Percentiles rank a stretch among this genome's conserved stretches.
Conservation (phyloP, 352 stramenopile genomes). For the Globisporangium acanthophoron region DNA sequence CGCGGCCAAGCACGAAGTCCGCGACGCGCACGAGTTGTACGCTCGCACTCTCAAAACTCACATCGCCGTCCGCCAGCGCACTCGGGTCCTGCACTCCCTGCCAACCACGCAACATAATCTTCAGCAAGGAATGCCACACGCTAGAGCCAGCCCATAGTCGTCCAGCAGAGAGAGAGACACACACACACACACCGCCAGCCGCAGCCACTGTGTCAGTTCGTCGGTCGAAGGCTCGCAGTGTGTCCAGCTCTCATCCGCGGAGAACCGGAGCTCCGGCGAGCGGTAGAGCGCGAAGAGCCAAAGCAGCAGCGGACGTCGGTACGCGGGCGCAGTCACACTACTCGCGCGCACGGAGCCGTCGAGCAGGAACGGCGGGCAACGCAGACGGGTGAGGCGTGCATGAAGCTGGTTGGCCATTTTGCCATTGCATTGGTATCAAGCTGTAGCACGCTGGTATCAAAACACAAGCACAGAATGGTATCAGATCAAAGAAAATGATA, state of each 20-base stretch:
- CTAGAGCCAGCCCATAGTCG: too few species aligned
- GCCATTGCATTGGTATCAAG: too few species aligned
- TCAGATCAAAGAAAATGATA: too few species aligned
- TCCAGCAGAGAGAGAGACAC: too few species aligned
- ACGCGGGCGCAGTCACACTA: constrained; percentile 9
- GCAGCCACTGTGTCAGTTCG: constrained; percentile 30
- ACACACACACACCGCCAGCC: constrained; percentile 15
- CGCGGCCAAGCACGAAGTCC: constrained; percentile 40
- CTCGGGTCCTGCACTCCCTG: constrained; percentile 23
- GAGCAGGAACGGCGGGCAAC: constrained; percentile 32
- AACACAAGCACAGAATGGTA: too few species aligned
- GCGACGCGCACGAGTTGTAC: constrained; percentile 18
- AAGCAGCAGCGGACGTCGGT: constrained; percentile 28
- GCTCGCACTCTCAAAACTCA: constrained; percentile 16
- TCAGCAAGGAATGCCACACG: too few species aligned
- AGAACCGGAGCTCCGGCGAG: constrained; percentile 19
- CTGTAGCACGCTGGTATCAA: background rate
- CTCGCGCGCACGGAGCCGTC: constrained; percentile 3
- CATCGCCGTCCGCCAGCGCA: constrained; percentile 19
- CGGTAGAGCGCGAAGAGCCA: constrained; percentile 41
- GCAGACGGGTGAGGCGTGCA: constrained; percentile 21
- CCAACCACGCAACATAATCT: background rate
- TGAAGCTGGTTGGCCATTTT: constrained; percentile 2
- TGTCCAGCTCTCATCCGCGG: constrained; percentile 28
- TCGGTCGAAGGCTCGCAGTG: constrained; percentile 20